Conservation (phyloP, 1,139 yeast species). For the Taiozyma onychis region DNA sequence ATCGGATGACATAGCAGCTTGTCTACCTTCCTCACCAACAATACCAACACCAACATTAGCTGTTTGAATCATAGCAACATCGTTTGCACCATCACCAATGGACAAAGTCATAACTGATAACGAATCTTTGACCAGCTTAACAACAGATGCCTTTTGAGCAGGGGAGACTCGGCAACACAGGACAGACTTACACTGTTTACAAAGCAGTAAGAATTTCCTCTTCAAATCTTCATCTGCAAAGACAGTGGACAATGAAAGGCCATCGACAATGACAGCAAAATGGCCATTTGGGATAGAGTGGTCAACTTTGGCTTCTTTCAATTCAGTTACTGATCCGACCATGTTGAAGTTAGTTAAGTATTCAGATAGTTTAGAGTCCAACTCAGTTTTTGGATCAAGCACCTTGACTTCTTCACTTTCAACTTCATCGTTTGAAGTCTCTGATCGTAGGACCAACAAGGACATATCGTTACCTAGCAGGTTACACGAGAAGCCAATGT, state of each 20-base stretch:
- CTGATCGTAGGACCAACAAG: slow-evolving; percentile 50
- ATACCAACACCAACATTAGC: slow-evolving; percentile 98
- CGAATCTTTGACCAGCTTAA: slow-evolving; percentile 74
- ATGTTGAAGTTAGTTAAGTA: slow-evolving; percentile 61
- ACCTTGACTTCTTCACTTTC: slow-evolving; percentile 27
- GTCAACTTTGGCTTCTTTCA: slow-evolving; percentile 60
- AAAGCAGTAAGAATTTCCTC: slow-evolving; percentile 71
- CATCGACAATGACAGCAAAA: slow-evolving; percentile 86
- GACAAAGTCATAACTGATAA: slow-evolving; percentile 86
- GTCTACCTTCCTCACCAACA: slow-evolving; percentile 98
- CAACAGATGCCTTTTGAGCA: slow-evolving; percentile 94
- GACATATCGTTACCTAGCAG: slow-evolving; percentile 83
- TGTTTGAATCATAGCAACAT: slow-evolving; percentile 97
- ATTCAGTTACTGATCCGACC: slow-evolving; percentile 49
- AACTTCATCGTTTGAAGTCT: slow-evolving; percentile 32
- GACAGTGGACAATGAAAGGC: slow-evolving; percentile 79
- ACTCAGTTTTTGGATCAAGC: slow-evolving; percentile 33
- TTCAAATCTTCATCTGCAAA: slow-evolving; percentile 49
- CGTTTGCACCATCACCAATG: slow-evolving; percentile 97
- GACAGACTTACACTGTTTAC: slow-evolving; percentile 93
- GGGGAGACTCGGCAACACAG: slow-evolving; percentile 96
- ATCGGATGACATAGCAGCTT: slow-evolving; percentile 98
- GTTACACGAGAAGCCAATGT: slow-evolving; percentile 95
- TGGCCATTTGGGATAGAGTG: slow-evolving; percentile 76
- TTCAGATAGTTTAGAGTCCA: slow-evolving; percentile 50